Conservation (phyloP, 2,329 filamentous ascomycete species). For the Chaetomiaceae sp. region DNA sequence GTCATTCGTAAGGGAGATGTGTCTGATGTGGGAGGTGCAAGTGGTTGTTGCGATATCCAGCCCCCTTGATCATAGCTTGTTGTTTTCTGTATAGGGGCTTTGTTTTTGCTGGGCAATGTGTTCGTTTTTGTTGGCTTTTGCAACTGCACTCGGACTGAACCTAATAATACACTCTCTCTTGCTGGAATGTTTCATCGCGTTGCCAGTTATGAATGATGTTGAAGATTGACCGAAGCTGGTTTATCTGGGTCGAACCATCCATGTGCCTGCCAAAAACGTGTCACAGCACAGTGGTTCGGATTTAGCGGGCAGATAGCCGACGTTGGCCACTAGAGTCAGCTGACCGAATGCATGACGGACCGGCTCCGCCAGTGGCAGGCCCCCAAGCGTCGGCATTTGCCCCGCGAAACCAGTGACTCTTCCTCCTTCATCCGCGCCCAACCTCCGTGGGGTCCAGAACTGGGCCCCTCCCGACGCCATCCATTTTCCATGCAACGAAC, state of each 20-base stretch:
- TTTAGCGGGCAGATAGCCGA: neutral
- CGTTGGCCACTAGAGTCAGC: neutral
- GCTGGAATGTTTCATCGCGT: no score
- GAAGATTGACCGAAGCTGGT: no score
- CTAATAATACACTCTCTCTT: no score
- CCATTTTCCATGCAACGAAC: neutral
- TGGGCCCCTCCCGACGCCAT: conserved; percentile 19
- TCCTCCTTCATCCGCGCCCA: conserved; percentile 11
- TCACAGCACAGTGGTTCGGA: no score
- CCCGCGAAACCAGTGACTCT: conserved; percentile 20
- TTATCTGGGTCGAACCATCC: no score
- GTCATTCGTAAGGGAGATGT: neutral
- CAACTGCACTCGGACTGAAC: no score
- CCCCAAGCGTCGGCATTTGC: conserved; percentile 15
- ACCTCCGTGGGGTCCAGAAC: conserved; percentile 21
- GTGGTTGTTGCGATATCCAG: conserved; percentile 11
- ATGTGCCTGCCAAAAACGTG: no score
- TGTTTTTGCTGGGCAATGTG: neutral
- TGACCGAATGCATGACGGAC: neutral
- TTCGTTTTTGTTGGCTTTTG: neutral
- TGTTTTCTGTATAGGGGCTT: neutral
- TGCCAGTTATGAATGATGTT: no score
- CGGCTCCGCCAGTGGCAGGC: neutral
- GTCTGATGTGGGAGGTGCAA: conserved; percentile 1
- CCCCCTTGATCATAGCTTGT: neutral